Evolutionary conservation across 768 basidiomycete species (phyloP).

Genomic region (Harrya chromipes): DNA sequence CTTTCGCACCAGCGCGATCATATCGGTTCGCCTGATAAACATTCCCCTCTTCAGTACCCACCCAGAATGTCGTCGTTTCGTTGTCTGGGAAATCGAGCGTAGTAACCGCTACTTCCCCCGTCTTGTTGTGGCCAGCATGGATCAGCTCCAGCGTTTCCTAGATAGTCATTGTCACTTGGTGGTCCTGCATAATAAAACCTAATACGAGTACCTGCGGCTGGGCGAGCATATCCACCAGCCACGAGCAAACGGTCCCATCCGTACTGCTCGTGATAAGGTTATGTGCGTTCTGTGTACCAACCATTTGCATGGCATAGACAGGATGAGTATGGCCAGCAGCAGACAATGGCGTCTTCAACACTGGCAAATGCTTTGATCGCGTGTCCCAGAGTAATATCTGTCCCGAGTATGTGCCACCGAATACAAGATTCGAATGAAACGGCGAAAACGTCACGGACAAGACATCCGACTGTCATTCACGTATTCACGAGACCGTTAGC

Average conservation of each 20-base stretch:
- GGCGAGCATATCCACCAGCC: conserved; percentile 98
- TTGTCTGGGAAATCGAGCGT: conserved; percentile 92
- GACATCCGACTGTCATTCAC: conserved; percentile 77
- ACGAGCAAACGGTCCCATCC: conserved; percentile 95
- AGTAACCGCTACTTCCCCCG: conserved; percentile 94
- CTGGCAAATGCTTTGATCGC: conserved; percentile 91
- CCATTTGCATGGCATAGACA: conserved; percentile 97
- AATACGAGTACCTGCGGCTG: conserved; percentile 76
- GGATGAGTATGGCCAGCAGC: conserved; percentile 98
- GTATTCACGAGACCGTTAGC: conserved; percentile 2
- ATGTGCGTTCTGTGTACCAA: conserved; percentile 98
- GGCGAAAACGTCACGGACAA: conserved; percentile 96
- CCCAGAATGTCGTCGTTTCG: conserved; percentile 96
- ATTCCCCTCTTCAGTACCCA: conserved; percentile 97
- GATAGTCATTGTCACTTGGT: neutral
- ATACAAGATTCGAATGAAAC: conserved; percentile 95
- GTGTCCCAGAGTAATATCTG: conserved; percentile 99
- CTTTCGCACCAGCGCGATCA: conserved; percentile 95
- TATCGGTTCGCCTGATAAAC: conserved; percentile 96
- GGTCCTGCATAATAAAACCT: neutral
- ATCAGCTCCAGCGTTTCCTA: conserved; percentile 93
- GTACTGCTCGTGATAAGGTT: conserved; percentile 96
- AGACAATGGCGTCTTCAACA: conserved; percentile 93
- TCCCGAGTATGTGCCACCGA: conserved; percentile 99
- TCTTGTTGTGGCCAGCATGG: conserved; percentile 92